Percentiles rank a stretch among this genome's conserved stretches.
Evolutionary conservation across 345 rosid species (phyloP).

Genomic region (Trapa incisa): DNA sequence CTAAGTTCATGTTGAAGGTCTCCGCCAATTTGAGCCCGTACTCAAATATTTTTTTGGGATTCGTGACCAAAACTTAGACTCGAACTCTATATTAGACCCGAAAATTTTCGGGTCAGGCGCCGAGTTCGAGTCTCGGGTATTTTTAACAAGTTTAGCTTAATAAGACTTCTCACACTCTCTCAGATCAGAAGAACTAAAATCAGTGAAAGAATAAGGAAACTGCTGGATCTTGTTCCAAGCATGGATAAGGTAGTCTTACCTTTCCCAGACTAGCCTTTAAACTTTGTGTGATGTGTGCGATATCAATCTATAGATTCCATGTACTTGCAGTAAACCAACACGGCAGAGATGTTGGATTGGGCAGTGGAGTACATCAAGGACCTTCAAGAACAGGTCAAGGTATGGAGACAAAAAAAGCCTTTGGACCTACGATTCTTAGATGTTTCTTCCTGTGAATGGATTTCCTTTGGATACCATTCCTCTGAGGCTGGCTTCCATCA

Average conservation of each 20-base stretch:
- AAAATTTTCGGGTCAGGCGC: too few relatives aligned
- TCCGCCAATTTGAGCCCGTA: constrained; percentile 17
- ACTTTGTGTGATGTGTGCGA: not conserved
- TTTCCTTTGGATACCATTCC: not conserved
- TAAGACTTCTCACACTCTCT: not conserved
- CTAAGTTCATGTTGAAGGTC: constrained; percentile 32
- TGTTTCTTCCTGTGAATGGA: not conserved
- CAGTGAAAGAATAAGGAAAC: constrained; percentile 52
- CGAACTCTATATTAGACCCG: too few relatives aligned
- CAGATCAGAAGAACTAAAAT: constrained; percentile 60
- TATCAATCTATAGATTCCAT: not conserved
- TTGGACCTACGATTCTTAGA: too few relatives aligned
- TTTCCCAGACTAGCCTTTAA: not conserved
- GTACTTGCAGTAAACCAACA: constrained; percentile 46
- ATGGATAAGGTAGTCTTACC: constrained; percentile 44
- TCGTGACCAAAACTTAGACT: too few relatives aligned
- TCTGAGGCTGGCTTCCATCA: too few relatives aligned
- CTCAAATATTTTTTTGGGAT: too few relatives aligned
- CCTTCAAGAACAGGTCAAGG: constrained; percentile 56
- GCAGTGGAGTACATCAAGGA: constrained; percentile 63
- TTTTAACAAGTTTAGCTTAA: too few relatives aligned
- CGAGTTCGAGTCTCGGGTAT: too few relatives aligned
- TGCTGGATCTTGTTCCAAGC: constrained; percentile 55
- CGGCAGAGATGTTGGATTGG: constrained; percentile 64
- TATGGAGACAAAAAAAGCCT: constrained; percentile 4